phyloP scores from a whole-genome alignment of 1,284 basidiomycete species.

The Caloboletus inedulis region DNA sequence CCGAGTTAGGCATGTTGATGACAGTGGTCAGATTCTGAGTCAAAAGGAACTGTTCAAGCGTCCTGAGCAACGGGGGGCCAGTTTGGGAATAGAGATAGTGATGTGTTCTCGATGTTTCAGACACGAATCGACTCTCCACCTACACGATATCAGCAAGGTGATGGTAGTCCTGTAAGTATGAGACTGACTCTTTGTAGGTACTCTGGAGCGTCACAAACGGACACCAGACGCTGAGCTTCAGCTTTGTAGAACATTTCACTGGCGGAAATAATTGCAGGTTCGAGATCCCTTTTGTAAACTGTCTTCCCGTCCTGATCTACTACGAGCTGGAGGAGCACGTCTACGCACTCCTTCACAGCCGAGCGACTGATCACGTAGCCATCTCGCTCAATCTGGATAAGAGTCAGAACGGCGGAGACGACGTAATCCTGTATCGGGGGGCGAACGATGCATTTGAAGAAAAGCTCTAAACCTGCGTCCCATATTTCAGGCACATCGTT shows the following conservation, averaged over 20 bases:
- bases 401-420: constrained; percentile 77
- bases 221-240: constrained; percentile 73
- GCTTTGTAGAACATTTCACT: constrained; percentile 78
- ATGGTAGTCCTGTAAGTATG: neutral
- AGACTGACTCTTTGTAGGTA: constrained; percentile 75
- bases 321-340: constrained; percentile 75
- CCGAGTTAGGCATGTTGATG: constrained; percentile 81
- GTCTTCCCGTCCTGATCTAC: constrained; percentile 51
- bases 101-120: constrained; percentile 85
- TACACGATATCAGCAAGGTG: constrained; percentile 37
- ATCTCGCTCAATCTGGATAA: constrained; percentile 90
- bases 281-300: constrained; percentile 85
- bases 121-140: constrained; percentile 80
- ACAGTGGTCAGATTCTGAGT: constrained; percentile 74
- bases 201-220: constrained; percentile 76
- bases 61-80: constrained; percentile 62
- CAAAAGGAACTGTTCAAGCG: constrained; percentile 79
- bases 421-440: constrained; percentile 84
- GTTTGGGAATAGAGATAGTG: constrained; percentile 87
- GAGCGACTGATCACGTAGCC: constrained; percentile 91
- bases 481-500: constrained; percentile 76
- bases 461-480: constrained; percentile 83
- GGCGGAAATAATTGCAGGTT: constrained; percentile 78
- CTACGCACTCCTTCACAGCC: constrained; percentile 86
- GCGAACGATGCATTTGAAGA: constrained; percentile 81